Percentiles rank a stretch among this genome's conserved stretches.
phyloP scores from a whole-genome alignment of 2,329 filamentous ascomycete species.

The Paraphoma chrysanthemicola region DNA sequence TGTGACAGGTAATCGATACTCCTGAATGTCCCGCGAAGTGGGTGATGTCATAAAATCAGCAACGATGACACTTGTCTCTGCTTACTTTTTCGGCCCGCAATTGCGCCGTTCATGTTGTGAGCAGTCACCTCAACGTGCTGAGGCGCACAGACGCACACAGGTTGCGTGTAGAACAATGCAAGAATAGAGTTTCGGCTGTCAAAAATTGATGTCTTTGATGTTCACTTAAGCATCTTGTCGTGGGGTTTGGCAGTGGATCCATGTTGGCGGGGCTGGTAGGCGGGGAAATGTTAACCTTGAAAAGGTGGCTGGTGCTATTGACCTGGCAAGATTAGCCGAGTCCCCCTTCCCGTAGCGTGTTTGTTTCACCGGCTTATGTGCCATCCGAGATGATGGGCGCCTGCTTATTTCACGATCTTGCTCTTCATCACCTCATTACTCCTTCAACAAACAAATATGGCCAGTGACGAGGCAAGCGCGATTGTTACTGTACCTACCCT shows the following conservation, averaged over 20 bases:
- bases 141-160: neutral
- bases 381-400: neutral
- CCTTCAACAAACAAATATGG: neutral
- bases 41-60: neutral
- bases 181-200: neutral
- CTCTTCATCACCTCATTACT: neutral
- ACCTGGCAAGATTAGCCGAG: neutral
- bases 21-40: neutral
- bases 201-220: neutral
- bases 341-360: neutral
- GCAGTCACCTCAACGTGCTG: neutral
- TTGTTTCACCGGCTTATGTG: neutral
- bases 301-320: neutral
- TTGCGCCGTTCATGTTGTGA: neutral
- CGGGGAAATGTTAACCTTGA: neutral
- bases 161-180: neutral
- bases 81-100: neutral
- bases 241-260: neutral
- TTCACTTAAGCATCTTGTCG: neutral
- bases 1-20: neutral
- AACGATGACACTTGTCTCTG: neutral
- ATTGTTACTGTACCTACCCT: slow-evolving; percentile 7
- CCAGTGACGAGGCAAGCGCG: neutral
- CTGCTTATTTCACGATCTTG: neutral
- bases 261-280: neutral